These are phyloP conservation scores for Galeopsis tetrahit DNA, from an alignment of 257 asterid genomes.

Conservation along the genomic window DNA sequence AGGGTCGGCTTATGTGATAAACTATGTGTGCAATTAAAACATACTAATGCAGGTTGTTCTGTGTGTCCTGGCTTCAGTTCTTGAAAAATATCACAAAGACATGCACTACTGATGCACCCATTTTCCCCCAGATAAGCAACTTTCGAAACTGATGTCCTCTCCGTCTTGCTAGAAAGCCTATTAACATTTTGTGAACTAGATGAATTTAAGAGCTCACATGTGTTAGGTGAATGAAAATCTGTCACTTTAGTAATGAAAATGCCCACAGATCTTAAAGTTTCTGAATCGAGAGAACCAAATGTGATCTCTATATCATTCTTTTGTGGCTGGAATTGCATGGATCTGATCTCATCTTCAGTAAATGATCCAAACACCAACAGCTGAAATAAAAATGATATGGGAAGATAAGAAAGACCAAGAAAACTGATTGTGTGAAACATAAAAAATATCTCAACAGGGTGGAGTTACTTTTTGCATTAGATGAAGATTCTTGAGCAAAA, in stretches of 20 bases:
- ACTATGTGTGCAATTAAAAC: conserved; percentile 22
- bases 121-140: conserved; percentile 40
- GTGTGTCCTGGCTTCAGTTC: conserved; percentile 37
- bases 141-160: conserved; percentile 29
- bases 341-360: conserved; percentile 75
- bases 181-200: conserved; percentile 27
- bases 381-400: conserved; percentile 40
- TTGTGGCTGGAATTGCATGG: conserved; percentile 50
- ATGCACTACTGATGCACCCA: conserved; percentile 33
- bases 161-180: conserved; percentile 25
- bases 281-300: conserved; percentile 72
- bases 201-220: conserved; percentile 37
- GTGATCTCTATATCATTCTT: conserved; percentile 47
- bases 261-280: conserved; percentile 71
- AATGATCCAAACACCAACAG: conserved; percentile 78
- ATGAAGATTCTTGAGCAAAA: conserved; percentile 16
- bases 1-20: conserved; percentile 31
- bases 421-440: not conserved
- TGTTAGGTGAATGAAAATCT: conserved; percentile 37
- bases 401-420: not conserved
- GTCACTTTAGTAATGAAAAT: conserved; percentile 37
- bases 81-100: conserved; percentile 32
- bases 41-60: conserved; percentile 30
- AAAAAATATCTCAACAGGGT: not conserved
- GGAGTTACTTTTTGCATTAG: not conserved